These are phyloP conservation scores for Tilletia caries DNA, from an alignment of 1,284 basidiomycete genomes.

Conservation along the genomic window DNA sequence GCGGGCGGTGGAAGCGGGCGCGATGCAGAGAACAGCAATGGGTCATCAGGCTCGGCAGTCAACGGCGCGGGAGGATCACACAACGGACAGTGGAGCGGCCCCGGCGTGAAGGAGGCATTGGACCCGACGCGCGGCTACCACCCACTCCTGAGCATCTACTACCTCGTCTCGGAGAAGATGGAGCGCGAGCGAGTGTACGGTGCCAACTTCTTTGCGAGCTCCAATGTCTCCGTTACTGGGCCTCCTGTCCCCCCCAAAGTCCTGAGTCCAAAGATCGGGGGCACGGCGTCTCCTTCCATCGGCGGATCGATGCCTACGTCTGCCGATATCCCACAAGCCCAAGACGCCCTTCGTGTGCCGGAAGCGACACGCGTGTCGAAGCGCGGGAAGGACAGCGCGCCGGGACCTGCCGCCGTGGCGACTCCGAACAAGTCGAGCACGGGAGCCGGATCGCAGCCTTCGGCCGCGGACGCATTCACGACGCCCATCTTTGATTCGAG, in stretches of 20 bases:
- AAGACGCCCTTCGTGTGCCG: conserved; percentile 45
- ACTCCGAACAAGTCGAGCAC: conserved; percentile 25
- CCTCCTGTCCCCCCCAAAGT: conserved; percentile 24
- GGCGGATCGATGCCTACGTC: conserved; percentile 43
- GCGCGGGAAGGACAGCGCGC: conserved; percentile 30
- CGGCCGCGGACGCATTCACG: conserved; percentile 25
- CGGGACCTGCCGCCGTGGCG: not conserved
- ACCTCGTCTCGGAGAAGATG: conserved; percentile 88
- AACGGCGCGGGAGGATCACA: not conserved
- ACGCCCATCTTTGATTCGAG: conserved; percentile 53
- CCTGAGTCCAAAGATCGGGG: not conserved
- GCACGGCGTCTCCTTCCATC: conserved; percentile 1
- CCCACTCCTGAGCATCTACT: conserved; percentile 93
- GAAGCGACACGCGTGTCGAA: conserved; percentile 44
- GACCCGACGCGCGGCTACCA: conserved; percentile 93
- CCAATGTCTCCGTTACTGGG: conserved; percentile 64
- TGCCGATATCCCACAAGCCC: conserved; percentile 46
- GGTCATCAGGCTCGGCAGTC: conserved; percentile 18
- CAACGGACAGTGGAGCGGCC: not conserved
- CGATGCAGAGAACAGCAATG: conserved; percentile 12
- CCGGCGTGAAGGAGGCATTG: conserved; percentile 53
- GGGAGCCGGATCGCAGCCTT: conserved; percentile 9
- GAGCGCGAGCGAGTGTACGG: conserved; percentile 91
- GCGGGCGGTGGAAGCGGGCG: conserved; percentile 12
- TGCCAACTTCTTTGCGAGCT: conserved; percentile 86